Percentiles rank a stretch among this genome's conserved stretches.
Conservation (phyloP, 2,329 filamentous ascomycete species). For the Podosphaera xanthii region DNA sequence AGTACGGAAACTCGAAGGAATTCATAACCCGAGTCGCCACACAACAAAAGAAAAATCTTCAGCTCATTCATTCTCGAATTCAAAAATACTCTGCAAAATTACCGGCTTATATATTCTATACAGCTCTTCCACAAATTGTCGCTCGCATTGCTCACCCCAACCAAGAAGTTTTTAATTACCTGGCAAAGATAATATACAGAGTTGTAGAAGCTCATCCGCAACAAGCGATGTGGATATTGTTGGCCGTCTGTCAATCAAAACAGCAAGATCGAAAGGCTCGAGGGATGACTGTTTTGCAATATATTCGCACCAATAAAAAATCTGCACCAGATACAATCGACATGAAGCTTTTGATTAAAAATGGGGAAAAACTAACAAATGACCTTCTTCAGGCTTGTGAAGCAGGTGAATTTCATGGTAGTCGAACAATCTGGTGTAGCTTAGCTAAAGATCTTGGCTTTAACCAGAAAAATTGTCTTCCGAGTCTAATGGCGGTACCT, state of each 20-base stretch:
- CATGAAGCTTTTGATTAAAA: constrained; percentile 46
- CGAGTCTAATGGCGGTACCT: constrained; percentile 70
- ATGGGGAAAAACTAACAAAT: constrained; percentile 63
- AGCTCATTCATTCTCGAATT: constrained; percentile 48
- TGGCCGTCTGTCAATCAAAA: constrained; percentile 66
- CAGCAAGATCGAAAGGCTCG: constrained; percentile 41
- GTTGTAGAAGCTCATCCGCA: constrained; percentile 75
- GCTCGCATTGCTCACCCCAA: constrained; percentile 87
- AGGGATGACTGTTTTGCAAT: constrained; percentile 28
- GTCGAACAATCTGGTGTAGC: constrained; percentile 43
- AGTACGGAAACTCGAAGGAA: constrained; percentile 22
- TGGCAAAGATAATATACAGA: constrained; percentile 62
- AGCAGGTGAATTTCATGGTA: constrained; percentile 48
- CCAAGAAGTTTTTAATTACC: constrained; percentile 47
- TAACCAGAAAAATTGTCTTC: constrained; percentile 55
- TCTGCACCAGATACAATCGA: constrained; percentile 31
- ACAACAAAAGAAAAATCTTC: constrained; percentile 40
- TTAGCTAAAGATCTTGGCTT: constrained; percentile 60
- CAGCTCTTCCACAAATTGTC: constrained; percentile 72
- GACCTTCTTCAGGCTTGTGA: constrained; percentile 65
- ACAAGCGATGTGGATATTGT: constrained; percentile 75
- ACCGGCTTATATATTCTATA: constrained; percentile 60
- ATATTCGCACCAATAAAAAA: constrained; percentile 26
- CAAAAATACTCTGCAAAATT: constrained; percentile 55
- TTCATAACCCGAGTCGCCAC: constrained; percentile 27